Evolutionary conservation across 257 asterid genomes (phyloP).

Genomic region (Solanum phureja): DNA sequence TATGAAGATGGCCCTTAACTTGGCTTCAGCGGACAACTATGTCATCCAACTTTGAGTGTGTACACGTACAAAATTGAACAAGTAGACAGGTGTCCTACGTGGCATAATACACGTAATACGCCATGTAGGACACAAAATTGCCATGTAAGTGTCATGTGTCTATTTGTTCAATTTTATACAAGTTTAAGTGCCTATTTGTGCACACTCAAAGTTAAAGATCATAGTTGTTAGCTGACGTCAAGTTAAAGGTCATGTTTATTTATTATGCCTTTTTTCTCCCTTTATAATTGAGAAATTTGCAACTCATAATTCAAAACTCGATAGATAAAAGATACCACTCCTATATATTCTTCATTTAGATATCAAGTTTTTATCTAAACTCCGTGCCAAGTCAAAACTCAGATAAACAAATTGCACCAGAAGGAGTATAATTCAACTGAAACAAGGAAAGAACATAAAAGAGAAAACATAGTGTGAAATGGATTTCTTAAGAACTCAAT

Average conservation of each 20-base stretch:
- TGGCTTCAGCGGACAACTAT: too few relatives aligned
- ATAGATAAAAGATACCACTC: neutral
- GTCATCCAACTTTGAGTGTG: too few relatives aligned
- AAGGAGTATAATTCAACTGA: neutral
- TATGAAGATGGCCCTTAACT: too few relatives aligned
- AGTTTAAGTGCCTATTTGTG: too few relatives aligned
- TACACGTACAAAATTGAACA: too few relatives aligned
- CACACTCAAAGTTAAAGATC: neutral
- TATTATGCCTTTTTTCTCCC: too few relatives aligned
- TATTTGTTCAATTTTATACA: too few relatives aligned
- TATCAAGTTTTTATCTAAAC: neutral
- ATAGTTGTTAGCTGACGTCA: too few relatives aligned
- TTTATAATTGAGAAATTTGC: neutral
- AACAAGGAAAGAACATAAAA: neutral
- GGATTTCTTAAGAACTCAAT: neutral
- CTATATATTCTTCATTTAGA: neutral
- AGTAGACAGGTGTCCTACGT: fast-evolving
- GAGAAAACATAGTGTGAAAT: neutral
- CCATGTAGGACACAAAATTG: too few relatives aligned
- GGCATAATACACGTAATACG: too few relatives aligned
- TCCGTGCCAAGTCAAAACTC: neutral
- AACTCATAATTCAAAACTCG: neutral
- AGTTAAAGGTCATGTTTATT: too few relatives aligned
- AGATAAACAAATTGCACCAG: neutral
- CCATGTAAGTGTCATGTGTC: too few relatives aligned